Evolutionary conservation across 768 basidiomycete species (phyloP), one percentile per base, ranked within the genome.

Genomic region (Termitomyces sp.): DNA sequence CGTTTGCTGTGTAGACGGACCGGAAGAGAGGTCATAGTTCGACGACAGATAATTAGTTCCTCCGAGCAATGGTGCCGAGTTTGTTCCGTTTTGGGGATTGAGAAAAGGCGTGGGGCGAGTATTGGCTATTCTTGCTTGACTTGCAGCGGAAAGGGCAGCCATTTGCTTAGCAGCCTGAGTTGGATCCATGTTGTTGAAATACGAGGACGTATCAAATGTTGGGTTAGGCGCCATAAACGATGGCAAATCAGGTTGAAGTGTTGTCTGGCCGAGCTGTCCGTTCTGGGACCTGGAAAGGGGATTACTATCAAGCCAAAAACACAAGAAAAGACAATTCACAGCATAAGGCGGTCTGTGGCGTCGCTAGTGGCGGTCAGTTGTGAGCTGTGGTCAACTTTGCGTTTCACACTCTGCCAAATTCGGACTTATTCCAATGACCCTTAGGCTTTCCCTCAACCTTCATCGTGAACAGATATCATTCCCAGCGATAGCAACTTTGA

Each of bases 131-230:
- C 84, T 77, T 66, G 83, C 81, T 63, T 82, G 78, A 63, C 77
- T 84, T 48, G 78, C 86, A 53, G 81, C 85, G 64, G 78, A 84
- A 62, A 92, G 82, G 10, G 86, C 86, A 31, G 88, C 87, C 82
- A 91, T 88, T 73, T 92, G 90, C 70, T 91, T 92, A 57, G 86
- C 86, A 49, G 79, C 83, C 44, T 83, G 78, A 50, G 80, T 78
- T 58, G 86, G 76, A 71, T 92, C 87, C 61, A 90, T 76, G 65
- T 72, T 71, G 63, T 69, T 77, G 75, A 82, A 82, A 62, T 73
- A 73, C 14, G 66, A 63, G 19, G 72, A 58, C 53, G 75, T 66
- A 59, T 75, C 70, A 56, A 76, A 75, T 45, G 73, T 59, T 50
- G 66, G 34, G 55, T 63, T 67, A 19, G 67, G 53, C 37, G 69